Evolutionary conservation across 2,329 filamentous ascomycete species (phyloP).

Genomic region (Xylaria arbuscula): DNA sequence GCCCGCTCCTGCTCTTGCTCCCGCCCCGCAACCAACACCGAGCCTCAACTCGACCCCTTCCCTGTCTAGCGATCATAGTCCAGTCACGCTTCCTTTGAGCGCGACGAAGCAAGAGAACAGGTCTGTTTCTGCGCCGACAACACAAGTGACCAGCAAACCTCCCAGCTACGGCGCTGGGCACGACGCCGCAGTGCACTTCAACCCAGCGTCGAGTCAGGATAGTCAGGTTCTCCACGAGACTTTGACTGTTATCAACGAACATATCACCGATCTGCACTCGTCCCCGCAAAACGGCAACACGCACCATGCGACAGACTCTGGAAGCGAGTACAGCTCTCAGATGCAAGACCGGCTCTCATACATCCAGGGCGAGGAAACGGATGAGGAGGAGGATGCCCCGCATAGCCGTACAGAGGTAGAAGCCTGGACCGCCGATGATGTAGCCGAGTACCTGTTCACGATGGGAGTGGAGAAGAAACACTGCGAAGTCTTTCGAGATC

Average conservation of each 20-base stretch:
- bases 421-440: slow-evolving; percentile 81
- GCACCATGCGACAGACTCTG: slow-evolving; percentile 76
- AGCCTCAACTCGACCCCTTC: slow-evolving; percentile 39
- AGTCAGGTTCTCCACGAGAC: slow-evolving; percentile 87
- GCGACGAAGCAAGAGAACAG: slow-evolving; percentile 53
- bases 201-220: slow-evolving; percentile 61
- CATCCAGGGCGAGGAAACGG: slow-evolving; percentile 93
- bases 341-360: slow-evolving; percentile 84
- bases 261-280: slow-evolving; percentile 85
- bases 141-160: slow-evolving; percentile 46
- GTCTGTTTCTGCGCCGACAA: slow-evolving; percentile 45
- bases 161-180: slow-evolving; percentile 51
- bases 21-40: slow-evolving; percentile 45
- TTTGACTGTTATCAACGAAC: slow-evolving; percentile 94
- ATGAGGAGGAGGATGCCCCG: slow-evolving; percentile 84
- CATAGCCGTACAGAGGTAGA: slow-evolving; percentile 79
- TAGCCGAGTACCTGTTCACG: slow-evolving; percentile 89
- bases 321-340: slow-evolving; percentile 89
- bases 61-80: slow-evolving; percentile 46
- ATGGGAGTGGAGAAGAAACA: slow-evolving; percentile 87
- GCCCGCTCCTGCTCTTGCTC: slow-evolving; percentile 37
- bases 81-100: slow-evolving; percentile 56
- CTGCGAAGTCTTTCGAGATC: slow-evolving; percentile 93
- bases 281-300: slow-evolving; percentile 64
- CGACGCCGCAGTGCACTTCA: slow-evolving; percentile 55